phyloP scores from a whole-genome alignment of 1,284 basidiomycete genomes.

The Anthracocystis walkeri region DNA sequence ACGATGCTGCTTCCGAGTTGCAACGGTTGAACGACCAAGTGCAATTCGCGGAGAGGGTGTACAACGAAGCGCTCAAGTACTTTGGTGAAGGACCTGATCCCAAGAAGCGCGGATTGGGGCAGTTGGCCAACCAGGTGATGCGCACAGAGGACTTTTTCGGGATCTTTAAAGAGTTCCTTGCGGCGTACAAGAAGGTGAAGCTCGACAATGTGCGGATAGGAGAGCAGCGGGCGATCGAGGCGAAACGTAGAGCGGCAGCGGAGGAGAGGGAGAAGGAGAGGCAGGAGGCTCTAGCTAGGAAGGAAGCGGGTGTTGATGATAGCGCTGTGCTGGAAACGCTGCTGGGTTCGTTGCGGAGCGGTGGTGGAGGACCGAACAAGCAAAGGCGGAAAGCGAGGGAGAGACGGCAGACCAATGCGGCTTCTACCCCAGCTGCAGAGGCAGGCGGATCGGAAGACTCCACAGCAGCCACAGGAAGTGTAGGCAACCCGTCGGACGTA shows the following conservation, averaged over 20 bases:
- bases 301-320: slow-evolving; percentile 67
- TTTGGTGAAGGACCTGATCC: slow-evolving; percentile 69
- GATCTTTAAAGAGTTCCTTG: slow-evolving; percentile 68
- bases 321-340: slow-evolving; percentile 67
- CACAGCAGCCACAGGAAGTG: not conserved
- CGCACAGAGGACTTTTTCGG: slow-evolving; percentile 69
- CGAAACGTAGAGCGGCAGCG: slow-evolving; percentile 64
- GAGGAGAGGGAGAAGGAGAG: slow-evolving; percentile 66
- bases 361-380: slow-evolving; percentile 63
- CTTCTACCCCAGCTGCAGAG: slow-evolving; percentile 1
- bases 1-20: slow-evolving; percentile 56
- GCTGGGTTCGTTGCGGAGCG: slow-evolving; percentile 60
- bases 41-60: slow-evolving; percentile 64
- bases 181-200: slow-evolving; percentile 68
- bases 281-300: slow-evolving; percentile 61
- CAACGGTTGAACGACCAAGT: slow-evolving; percentile 65
- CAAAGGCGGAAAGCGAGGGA: slow-evolving; percentile 61
- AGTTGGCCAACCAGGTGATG: slow-evolving; percentile 59
- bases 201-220: slow-evolving; percentile 63
- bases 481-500: slow-evolving; percentile 54
- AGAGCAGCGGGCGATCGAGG: slow-evolving; percentile 65
- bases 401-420: slow-evolving; percentile 46
- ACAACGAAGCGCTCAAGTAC: slow-evolving; percentile 65
- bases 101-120: slow-evolving; percentile 63
- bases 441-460: slow-evolving; percentile 32